Evolutionary conservation across 305 asterid species (phyloP).

Genomic region (Andrographis paniculata): DNA sequence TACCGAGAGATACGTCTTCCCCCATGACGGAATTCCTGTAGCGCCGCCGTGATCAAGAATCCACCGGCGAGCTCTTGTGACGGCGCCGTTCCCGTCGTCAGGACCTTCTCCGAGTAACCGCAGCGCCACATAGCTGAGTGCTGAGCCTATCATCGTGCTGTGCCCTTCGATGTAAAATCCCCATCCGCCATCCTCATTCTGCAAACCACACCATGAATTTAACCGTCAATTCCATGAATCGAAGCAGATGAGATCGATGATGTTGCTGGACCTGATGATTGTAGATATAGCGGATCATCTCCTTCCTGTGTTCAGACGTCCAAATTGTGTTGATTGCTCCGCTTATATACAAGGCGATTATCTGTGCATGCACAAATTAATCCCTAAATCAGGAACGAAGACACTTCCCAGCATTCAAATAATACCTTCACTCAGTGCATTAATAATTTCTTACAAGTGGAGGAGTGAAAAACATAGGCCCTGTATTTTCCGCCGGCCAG

Average conservation of each 20-base stretch:
- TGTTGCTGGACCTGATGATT: constrained; percentile 67
- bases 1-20: constrained; percentile 98
- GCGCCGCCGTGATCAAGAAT: constrained; percentile 89
- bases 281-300: constrained; percentile 89
- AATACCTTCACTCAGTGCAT: no score
- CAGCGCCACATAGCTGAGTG: constrained; percentile 70
- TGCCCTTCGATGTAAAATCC: constrained; percentile 96
- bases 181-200: constrained; percentile 96
- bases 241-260: neutral
- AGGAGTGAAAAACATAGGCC: no score
- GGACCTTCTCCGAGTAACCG: constrained; percentile 94
- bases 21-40: constrained; percentile 87
- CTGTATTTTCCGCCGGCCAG: no score
- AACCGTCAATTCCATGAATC: neutral
- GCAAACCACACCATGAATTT: constrained; percentile 13
- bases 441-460: no score
- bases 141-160: constrained; percentile 94
- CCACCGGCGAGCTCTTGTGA: constrained; percentile 87
- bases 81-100: constrained; percentile 75
- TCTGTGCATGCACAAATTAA: no score
- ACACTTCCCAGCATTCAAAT: no score
- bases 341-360: constrained; percentile 57
- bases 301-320: constrained; percentile 68
- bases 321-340: constrained; percentile 85
- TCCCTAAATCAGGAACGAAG: no score